A percentile compares a stretch with the other conserved stretches of the same genome.
Conservation (phyloP, 1,139 yeast species). For the Meyerozyma athensensis region DNA sequence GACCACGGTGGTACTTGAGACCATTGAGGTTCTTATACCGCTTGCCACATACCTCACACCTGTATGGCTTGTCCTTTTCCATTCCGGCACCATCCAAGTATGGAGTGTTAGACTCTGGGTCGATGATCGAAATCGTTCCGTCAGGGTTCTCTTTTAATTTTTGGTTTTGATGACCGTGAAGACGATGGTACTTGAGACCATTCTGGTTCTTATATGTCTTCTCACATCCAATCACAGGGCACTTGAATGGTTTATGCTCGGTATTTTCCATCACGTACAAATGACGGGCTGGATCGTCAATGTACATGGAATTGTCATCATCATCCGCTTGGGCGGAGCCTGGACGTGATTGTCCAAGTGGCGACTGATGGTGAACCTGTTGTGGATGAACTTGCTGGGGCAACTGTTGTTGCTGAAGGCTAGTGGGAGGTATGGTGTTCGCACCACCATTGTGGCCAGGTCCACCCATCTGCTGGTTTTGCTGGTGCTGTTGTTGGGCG, state of each 20-base stretch:
- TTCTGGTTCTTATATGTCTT: slow-evolving; percentile 96
- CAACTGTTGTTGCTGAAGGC: slow-evolving; percentile 10
- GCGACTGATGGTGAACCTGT: slow-evolving; percentile 11
- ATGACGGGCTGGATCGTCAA: slow-evolving; percentile 92
- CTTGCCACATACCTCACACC: slow-evolving; percentile 98
- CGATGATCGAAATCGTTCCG: slow-evolving; percentile 88
- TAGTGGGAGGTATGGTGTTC: slow-evolving; percentile 6
- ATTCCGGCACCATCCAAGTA: slow-evolving; percentile 88
- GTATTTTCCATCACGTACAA: slow-evolving; percentile 87
- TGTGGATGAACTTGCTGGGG: slow-evolving; percentile 17
- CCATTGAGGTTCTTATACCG: slow-evolving; percentile 95
- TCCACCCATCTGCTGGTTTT: not conserved
- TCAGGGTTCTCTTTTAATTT: slow-evolving; percentile 86
- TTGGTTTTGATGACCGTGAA: slow-evolving; percentile 97
- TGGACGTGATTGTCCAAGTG: slow-evolving; percentile 5
- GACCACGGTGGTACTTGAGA: slow-evolving; percentile 94
- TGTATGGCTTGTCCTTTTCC: slow-evolving; percentile 96
- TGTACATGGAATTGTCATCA: slow-evolving; percentile 54
- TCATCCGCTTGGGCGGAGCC: slow-evolving; percentile 25
- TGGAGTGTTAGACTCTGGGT: slow-evolving; percentile 88
- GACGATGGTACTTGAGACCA: slow-evolving; percentile 90
- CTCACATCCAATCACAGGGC: slow-evolving; percentile 98
- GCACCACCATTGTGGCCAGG: slow-evolving; percentile 5
- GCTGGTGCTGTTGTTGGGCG: slow-evolving; percentile 9
- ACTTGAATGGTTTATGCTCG: slow-evolving; percentile 91